Percentiles rank a stretch among this genome's conserved stretches.
These are phyloP conservation scores for Alectoria sarmentosa DNA, from an alignment of 495 filamentous ascomycete genomes.

Conservation along the genomic window DNA sequence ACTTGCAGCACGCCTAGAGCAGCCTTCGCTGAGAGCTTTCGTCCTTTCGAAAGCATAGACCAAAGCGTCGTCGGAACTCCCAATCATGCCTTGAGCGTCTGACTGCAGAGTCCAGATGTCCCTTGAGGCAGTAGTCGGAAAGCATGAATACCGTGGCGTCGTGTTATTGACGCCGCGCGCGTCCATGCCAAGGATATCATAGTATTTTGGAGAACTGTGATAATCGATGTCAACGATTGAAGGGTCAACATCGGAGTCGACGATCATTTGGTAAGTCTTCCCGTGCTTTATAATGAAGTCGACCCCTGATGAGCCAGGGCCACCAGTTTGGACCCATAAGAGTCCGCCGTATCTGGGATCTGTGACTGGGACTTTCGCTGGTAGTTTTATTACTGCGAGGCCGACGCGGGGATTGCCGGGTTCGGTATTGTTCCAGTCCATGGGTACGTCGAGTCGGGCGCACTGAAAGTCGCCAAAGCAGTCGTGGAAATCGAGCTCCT, in stretches of 20 bases:
- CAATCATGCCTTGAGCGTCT: slow-evolving; percentile 29
- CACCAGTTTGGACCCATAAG: slow-evolving; percentile 38
- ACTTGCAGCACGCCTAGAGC: slow-evolving; percentile 19
- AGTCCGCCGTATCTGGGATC: slow-evolving; percentile 37
- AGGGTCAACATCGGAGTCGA: slow-evolving; percentile 32
- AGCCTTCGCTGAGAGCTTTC: slow-evolving; percentile 29
- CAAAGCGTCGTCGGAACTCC: slow-evolving; percentile 32
- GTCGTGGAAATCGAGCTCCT: slow-evolving; percentile 18
- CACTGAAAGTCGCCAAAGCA: slow-evolving; percentile 33
- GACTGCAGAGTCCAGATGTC: slow-evolving; percentile 31
- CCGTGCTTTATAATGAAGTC: slow-evolving; percentile 24
- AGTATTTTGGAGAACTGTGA: slow-evolving; percentile 34
- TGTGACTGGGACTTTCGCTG: slow-evolving; percentile 35
- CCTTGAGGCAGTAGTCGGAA: slow-evolving; percentile 29
- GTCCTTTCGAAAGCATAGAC: slow-evolving; percentile 33
- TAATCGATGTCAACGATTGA: background rate
- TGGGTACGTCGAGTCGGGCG: slow-evolving; percentile 34
- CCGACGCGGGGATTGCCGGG: slow-evolving; percentile 24
- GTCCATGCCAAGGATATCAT: slow-evolving; percentile 51
- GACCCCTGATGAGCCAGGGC: slow-evolving; percentile 40
- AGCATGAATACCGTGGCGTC: slow-evolving; percentile 40
- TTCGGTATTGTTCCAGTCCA: slow-evolving; percentile 37
- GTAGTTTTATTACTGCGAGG: slow-evolving; percentile 33
- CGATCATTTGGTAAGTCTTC: slow-evolving; percentile 29
- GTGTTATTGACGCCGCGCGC: slow-evolving; percentile 34